A percentile compares a stretch with the other conserved stretches of the same genome.
Conservation (phyloP, 225 moss, liverwort and hornwort genomes). For the Marchantia paleacea region DNA sequence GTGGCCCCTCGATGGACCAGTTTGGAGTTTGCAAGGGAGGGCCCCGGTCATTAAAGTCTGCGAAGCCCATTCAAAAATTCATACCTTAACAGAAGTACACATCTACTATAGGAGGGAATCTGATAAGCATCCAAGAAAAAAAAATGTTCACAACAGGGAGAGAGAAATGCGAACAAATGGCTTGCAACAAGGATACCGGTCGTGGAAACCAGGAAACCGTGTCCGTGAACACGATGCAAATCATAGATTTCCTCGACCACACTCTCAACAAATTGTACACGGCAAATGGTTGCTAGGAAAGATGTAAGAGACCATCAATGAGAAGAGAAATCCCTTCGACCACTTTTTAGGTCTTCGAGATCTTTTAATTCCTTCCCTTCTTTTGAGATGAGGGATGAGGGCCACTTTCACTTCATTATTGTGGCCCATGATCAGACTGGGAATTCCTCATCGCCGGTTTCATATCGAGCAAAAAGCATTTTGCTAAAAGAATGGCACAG, state of each 20-base stretch:
- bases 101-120: background rate
- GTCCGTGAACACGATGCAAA: background rate
- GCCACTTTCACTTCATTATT: slow-evolving; percentile 2
- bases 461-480: slow-evolving; percentile 9
- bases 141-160: background rate
- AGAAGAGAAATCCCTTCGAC: slow-evolving; percentile 1
- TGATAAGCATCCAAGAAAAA: background rate
- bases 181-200: background rate
- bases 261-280: background rate
- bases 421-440: slow-evolving; percentile 12
- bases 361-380: slow-evolving; percentile 3
- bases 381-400: background rate
- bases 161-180: background rate
- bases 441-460: slow-evolving; percentile 7
- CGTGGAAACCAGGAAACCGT: background rate
- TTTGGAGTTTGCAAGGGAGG: slow-evolving; percentile 16
- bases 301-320: background rate
- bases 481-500: slow-evolving; percentile 21
- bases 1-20: slow-evolving; percentile 18
- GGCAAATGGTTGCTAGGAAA: background rate
- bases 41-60: slow-evolving; percentile 24
- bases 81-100: slow-evolving; percentile 17
- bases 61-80: slow-evolving; percentile 27
- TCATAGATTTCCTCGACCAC: background rate
- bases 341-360: slow-evolving; percentile 10